Evolutionary conservation across 345 rosid species (phyloP), one percentile per base, ranked within the genome.

Genomic region (Diplotaxis tenuifolia): DNA sequence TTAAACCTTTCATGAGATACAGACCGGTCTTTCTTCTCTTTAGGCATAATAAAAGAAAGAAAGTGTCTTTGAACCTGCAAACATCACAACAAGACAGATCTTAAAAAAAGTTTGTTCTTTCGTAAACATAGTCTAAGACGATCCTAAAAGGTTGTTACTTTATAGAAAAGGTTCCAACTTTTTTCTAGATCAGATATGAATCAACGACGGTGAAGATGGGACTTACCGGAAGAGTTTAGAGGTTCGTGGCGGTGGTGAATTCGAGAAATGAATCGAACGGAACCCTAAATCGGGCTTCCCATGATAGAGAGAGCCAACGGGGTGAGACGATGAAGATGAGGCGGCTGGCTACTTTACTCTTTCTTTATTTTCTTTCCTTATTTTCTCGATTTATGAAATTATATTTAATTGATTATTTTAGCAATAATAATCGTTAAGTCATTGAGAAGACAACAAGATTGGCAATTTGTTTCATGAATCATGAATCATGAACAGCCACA

Each of bases 21-120:
- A 0, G 94, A 88, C 3, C 91, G 86, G 25, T 83, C 89, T 86
- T 89, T 95, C 79, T 90, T 92, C 81, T 88, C 90, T 85, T 95
- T 95, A 19, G 98, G 93, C 99, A 95, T 95, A 59, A 95, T 95
- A 56, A 61, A 45, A 25, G 11, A 38, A 34, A 34, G 3, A 40
- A 19, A 25, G 58, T 25, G 40, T 42, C 8, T 42, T 0, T n/a
- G 9, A 59, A 52, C 69, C 79, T 75, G 74, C 70, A 68, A 16
- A 68, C n/a, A n/a, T n/a, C n/a, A n/a, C n/a, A n/a, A n/a, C n/a
- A n/a, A n/a, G n/a, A n/a, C n/a, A n/a, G 19, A n/a, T 50, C 20
- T 12, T 12, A 8, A 28, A 52, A 0, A 31, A 54, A 34, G 23
- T 21, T 57, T 23, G 25, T 3, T 25, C 18, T 9, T 40, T 1